phyloP scores from a whole-genome alignment of 805 yeast genomes.

The Clavispora asparagi region DNA sequence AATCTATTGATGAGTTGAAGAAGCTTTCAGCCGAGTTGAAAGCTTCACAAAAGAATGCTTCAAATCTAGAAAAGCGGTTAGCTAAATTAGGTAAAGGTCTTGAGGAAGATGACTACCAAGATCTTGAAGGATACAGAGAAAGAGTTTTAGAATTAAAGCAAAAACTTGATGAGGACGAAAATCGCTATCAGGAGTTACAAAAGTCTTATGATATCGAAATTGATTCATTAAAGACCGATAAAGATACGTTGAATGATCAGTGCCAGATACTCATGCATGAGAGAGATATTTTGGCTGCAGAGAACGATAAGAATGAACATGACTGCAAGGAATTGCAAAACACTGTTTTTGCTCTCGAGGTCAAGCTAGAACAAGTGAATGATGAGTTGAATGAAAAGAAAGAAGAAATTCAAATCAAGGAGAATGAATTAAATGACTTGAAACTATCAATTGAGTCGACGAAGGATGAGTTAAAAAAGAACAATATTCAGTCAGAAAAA shows the following conservation, averaged over 20 bases:
- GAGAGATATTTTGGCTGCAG: neutral
- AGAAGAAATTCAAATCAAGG: neutral
- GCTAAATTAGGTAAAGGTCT: neutral
- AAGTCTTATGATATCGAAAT: neutral
- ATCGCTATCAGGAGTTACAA: neutral
- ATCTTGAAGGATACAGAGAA: constrained; percentile 6
- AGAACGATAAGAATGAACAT: neutral
- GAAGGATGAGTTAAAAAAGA: neutral
- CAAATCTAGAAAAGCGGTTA: neutral
- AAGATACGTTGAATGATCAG: constrained; percentile 1
- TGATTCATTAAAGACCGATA: neutral
- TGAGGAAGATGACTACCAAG: neutral
- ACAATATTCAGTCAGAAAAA: neutral
- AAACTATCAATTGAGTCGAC: neutral
- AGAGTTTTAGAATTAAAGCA: constrained; percentile 9
- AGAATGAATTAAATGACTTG: neutral
- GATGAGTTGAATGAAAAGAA: neutral
- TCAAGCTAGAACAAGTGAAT: neutral
- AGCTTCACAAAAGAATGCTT: neutral
- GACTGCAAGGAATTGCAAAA: neutral
- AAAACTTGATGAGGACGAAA: constrained; percentile 3
- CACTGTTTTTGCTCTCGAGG: neutral
- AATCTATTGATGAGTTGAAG: neutral
- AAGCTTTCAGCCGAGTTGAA: neutral
- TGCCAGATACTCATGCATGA: neutral